Conservation (phyloP, 163 green algal genomes). For the Prototheca wickerhamii region DNA sequence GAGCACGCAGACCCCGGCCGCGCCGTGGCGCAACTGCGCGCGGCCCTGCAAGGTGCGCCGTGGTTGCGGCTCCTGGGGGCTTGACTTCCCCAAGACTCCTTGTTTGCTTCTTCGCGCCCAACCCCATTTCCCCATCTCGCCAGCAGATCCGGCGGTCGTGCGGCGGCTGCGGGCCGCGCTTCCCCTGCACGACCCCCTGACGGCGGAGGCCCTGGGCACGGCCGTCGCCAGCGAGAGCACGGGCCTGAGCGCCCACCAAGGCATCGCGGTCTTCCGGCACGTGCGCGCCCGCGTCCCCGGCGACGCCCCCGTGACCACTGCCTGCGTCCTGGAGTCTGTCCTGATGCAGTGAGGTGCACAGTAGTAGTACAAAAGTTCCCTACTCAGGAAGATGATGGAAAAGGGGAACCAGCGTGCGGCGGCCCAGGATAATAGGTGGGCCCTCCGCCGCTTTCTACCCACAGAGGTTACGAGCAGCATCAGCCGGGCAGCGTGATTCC, state of each 20-base stretch:
- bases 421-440: too few species aligned
- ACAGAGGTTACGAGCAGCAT: too few species aligned
- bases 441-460: too few species aligned
- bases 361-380: too few species aligned
- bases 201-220: neutral
- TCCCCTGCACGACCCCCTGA: neutral
- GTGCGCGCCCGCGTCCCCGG: neutral
- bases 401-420: neutral
- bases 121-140: neutral
- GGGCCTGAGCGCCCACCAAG: neutral
- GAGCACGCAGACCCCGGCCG: conserved; percentile 16
- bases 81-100: too few species aligned
- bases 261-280: neutral
- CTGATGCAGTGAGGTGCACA: neutral
- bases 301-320: neutral
- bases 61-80: neutral
- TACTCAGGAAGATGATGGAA: neutral
- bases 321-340: neutral
- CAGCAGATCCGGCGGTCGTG: neutral
- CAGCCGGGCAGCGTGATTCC: too few species aligned
- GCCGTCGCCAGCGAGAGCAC: neutral
- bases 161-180: neutral
- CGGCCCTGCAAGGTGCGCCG: neutral
- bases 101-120: neutral
- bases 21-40: neutral